These are phyloP conservation scores for Echeveria elegans DNA, from an alignment of 164 flowering plant genomes.

Conservation along the genomic window DNA sequence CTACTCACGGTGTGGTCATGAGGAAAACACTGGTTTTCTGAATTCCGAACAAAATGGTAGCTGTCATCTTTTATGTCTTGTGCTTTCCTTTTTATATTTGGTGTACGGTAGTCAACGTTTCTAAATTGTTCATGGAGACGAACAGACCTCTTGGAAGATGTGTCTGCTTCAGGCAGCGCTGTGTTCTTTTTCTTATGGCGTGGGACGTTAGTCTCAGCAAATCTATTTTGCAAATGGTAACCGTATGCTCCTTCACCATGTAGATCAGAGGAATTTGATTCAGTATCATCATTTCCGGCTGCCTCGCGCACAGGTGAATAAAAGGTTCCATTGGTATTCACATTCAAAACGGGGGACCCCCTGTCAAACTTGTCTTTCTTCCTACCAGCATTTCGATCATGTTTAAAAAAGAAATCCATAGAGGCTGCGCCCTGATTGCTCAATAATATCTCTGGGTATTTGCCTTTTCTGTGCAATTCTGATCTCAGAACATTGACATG, in stretches of 20 bases:
- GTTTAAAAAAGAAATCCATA: slow-evolving; percentile 27
- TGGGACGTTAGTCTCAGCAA: slow-evolving; percentile 35
- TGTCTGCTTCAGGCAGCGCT: slow-evolving; percentile 23
- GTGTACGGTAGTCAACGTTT: slow-evolving; percentile 20
- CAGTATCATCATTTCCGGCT: slow-evolving; percentile 54
- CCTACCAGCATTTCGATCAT: slow-evolving; percentile 31
- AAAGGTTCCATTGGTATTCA: slow-evolving; percentile 24
- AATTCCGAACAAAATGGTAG: slow-evolving; percentile 15
- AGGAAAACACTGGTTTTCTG: slow-evolving; percentile 20
- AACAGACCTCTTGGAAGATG: slow-evolving; percentile 9
- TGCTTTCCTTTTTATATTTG: slow-evolving; percentile 41
- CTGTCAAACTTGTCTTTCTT: slow-evolving; percentile 49
- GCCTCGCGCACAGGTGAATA: slow-evolving; percentile 28
- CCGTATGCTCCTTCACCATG: slow-evolving; percentile 31
- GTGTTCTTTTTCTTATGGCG: slow-evolving; percentile 11
- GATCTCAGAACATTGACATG: slow-evolving; percentile 26
- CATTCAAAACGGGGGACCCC: slow-evolving; percentile 35
- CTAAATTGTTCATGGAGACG: slow-evolving; percentile 7
- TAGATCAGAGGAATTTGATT: slow-evolving; percentile 73
- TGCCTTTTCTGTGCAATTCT: slow-evolving; percentile 28
- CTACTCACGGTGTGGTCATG: slow-evolving; percentile 21
- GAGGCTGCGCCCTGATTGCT: slow-evolving; percentile 28
- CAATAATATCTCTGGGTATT: slow-evolving; percentile 28
- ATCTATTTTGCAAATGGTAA: slow-evolving; percentile 23
- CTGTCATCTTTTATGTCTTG: slow-evolving; percentile 22